Evolutionary conservation across 768 basidiomycete species (phyloP).

Genomic region (Coprinopsis sp.): DNA sequence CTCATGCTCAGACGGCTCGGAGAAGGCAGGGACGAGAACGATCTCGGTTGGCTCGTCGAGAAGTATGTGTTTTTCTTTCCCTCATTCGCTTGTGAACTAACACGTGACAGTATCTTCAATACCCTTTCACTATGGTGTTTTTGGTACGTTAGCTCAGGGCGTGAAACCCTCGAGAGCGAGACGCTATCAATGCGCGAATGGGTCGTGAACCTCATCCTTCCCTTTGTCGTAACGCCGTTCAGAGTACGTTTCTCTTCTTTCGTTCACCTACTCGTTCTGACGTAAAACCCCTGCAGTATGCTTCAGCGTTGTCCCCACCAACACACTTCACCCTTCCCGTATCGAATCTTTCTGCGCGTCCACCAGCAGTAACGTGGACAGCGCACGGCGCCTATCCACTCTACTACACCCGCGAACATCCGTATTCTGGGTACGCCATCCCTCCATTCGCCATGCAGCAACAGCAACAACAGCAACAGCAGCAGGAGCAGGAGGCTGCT

Average conservation of each 20-base stretch:
- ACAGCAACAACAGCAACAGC: no score
- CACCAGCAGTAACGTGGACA: background rate
- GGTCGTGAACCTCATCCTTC: conserved; percentile 25
- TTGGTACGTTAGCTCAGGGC: conserved; percentile 4
- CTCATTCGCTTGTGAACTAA: conserved; percentile 60
- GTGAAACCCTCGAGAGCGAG: conserved; percentile 25
- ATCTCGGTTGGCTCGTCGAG: conserved; percentile 62
- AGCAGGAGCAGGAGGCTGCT: no score
- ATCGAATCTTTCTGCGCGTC: conserved; percentile 5
- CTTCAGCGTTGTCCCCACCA: conserved; percentile 54
- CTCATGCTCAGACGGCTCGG: conserved; percentile 46
- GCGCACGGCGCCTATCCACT: conserved; percentile 16
- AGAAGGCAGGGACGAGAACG: conserved; percentile 25
- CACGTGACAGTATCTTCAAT: conserved; percentile 40
- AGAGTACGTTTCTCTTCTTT: conserved; percentile 31
- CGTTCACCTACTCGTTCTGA: background rate
- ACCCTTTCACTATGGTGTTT: background rate
- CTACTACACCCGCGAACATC: conserved; percentile 6
- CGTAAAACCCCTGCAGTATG: conserved; percentile 38
- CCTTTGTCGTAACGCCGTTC: conserved; percentile 39
- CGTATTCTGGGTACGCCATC: background rate
- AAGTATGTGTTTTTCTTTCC: conserved; percentile 44
- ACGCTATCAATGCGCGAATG: conserved; percentile 19
- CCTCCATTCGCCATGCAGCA: conserved; percentile 14
- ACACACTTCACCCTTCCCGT: conserved; percentile 52